phyloP scores from a whole-genome alignment of 2,329 filamentous ascomycete genomes.

The Beauveria rudraprayagi region DNA sequence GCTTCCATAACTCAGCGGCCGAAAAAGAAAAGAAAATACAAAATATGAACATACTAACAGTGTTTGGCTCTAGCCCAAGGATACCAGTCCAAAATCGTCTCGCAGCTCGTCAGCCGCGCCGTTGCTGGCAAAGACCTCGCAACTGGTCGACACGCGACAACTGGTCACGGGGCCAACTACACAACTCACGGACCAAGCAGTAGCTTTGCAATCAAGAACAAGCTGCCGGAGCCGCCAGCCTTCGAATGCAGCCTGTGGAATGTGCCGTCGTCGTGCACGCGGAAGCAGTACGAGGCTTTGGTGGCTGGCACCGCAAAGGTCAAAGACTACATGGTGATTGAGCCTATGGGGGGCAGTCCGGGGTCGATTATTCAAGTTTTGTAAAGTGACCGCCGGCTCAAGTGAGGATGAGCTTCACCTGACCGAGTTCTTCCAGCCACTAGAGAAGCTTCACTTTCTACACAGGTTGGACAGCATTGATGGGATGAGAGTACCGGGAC shows the following conservation, averaged over 20 bases:
- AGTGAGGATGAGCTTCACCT: background rate
- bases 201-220: slow-evolving; percentile 46
- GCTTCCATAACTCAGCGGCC: background rate
- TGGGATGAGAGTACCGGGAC: background rate
- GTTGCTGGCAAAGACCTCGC: slow-evolving; percentile 44
- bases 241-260: slow-evolving; percentile 51
- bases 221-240: slow-evolving; percentile 33
- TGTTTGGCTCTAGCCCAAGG: slow-evolving; percentile 18
- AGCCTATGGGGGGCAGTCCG: slow-evolving; percentile 5
- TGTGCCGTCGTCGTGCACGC: slow-evolving; percentile 34
- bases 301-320: slow-evolving; percentile 15
- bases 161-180: slow-evolving; percentile 20
- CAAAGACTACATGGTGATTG: slow-evolving; percentile 14
- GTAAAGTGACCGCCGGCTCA: background rate
- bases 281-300: slow-evolving; percentile 17
- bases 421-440: background rate
- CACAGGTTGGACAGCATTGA: background rate
- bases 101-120: slow-evolving; percentile 49
- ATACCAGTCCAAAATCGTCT: slow-evolving; percentile 47
- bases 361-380: background rate
- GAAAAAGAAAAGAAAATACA: background rate
- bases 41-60: background rate
- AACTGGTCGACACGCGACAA: slow-evolving; percentile 41
- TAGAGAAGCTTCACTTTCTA: background rate
- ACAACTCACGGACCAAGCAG: slow-evolving; percentile 33